Evolutionary conservation across 768 basidiomycete species (phyloP).

Genomic region (Floccularia luteovirens): DNA sequence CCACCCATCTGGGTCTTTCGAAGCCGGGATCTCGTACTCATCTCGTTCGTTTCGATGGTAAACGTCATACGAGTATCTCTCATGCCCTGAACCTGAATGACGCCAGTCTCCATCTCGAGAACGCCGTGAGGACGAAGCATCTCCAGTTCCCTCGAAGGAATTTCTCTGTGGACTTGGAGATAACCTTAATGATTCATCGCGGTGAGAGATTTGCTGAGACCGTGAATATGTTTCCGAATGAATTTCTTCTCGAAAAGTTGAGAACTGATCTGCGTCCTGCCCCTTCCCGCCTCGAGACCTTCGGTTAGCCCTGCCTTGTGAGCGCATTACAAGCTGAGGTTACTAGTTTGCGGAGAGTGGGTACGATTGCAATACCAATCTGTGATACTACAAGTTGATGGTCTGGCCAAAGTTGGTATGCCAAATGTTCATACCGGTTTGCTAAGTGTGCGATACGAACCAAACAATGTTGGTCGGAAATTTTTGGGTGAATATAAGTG

Average conservation of each 20-base stretch:
- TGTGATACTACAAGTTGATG: no score
- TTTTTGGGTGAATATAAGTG: no score
- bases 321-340: no score
- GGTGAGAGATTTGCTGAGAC: constrained; percentile 36
- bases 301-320: constrained; percentile 38
- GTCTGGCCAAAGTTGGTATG: no score
- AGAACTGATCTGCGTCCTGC: constrained; percentile 40
- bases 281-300: constrained; percentile 46
- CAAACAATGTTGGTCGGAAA: constrained; percentile 12
- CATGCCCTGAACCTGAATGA: constrained; percentile 33
- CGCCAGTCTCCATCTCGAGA: constrained; percentile 50
- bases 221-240: constrained; percentile 47
- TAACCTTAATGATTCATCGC: constrained; percentile 39
- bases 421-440: no score
- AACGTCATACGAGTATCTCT: constrained; percentile 41
- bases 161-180: constrained; percentile 33
- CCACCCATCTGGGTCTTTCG: not conserved
- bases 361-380: no score
- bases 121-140: constrained; percentile 43
- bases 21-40: constrained; percentile 29
- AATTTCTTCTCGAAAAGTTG: constrained; percentile 43
- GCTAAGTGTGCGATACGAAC: no score
- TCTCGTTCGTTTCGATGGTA: constrained; percentile 46
- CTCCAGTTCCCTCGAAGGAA: constrained; percentile 40
- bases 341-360: no score